A percentile compares a stretch with the other conserved stretches of the same genome.
Evolutionary conservation across 2,329 filamentous ascomycete genomes (phyloP).

Genomic region (Colletotrichum destructivum): DNA sequence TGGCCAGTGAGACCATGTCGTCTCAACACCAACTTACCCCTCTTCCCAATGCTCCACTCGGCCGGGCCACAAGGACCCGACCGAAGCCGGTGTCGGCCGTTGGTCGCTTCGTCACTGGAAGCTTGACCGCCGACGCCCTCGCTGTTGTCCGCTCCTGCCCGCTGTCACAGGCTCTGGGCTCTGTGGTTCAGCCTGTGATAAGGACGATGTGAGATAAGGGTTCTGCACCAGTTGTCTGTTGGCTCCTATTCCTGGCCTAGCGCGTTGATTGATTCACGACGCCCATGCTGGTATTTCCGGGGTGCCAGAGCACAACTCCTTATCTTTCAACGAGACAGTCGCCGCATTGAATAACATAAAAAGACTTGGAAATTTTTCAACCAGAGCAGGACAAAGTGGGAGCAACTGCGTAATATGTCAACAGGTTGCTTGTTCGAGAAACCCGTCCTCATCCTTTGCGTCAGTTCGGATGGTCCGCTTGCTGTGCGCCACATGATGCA

Average conservation of each 20-base stretch:
- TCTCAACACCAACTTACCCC: no score
- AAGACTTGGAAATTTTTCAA: background rate
- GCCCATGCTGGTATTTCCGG: constrained; percentile 26
- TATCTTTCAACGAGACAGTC: constrained; percentile 7
- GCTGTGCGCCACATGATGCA: constrained; percentile 18
- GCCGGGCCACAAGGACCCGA: constrained; percentile 17
- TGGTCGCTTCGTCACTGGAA: constrained; percentile 8
- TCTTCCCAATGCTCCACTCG: constrained; percentile 8
- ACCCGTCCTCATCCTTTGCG: constrained; percentile 29
- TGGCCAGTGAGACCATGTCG: constrained; percentile 10
- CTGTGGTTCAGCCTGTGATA: background rate
- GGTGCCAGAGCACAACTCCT: constrained; percentile 14
- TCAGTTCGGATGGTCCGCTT: constrained; percentile 34
- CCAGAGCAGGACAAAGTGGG: constrained; percentile 35
- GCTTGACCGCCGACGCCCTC: constrained; percentile 18
- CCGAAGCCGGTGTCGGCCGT: constrained; percentile 33
- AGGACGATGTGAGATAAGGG: constrained; percentile 20
- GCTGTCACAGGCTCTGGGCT: background rate
- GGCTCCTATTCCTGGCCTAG: constrained; percentile 36
- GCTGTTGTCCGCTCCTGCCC: no score
- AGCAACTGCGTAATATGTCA: constrained; percentile 28
- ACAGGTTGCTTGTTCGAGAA: constrained; percentile 36
- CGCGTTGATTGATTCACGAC: constrained; percentile 1
- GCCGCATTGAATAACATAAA: constrained; percentile 1
- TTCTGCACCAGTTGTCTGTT: constrained; percentile 32